Percentiles rank a stretch among this genome's conserved stretches.
Conservation (phyloP, 2,329 filamentous ascomycete species). For the Sporothrix phasma region DNA sequence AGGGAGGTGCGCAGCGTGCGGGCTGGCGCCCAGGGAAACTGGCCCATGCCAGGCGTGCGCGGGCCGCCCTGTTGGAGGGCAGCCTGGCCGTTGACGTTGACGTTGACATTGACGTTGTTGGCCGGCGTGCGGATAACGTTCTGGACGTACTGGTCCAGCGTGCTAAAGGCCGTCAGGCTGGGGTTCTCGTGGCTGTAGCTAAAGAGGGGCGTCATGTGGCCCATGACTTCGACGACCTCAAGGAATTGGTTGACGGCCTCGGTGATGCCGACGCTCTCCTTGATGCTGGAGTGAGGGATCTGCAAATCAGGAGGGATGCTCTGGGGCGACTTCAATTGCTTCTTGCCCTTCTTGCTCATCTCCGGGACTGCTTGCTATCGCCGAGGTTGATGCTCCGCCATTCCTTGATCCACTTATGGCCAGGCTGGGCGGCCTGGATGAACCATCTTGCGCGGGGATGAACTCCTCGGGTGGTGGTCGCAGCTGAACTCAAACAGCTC, state of each 20-base stretch:
- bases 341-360: conserved; percentile 59
- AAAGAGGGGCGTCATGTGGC: conserved; percentile 57
- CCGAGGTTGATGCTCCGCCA: conserved; percentile 50
- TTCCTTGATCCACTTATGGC: conserved; percentile 56
- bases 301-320: conserved; percentile 50
- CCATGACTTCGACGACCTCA: conserved; percentile 57
- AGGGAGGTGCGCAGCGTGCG: conserved; percentile 49
- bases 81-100: conserved; percentile 38
- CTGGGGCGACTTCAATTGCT: conserved; percentile 49
- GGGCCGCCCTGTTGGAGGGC: conserved; percentile 37
- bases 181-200: conserved; percentile 46
- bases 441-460: conserved; percentile 59
- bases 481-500: conserved; percentile 78
- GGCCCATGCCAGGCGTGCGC: conserved; percentile 44
- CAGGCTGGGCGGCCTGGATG: conserved; percentile 50
- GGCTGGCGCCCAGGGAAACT: conserved; percentile 51
- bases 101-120: conserved; percentile 34
- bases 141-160: conserved; percentile 50
- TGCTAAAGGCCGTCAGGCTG: conserved; percentile 44
- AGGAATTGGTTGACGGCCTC: conserved; percentile 54
- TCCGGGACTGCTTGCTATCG: conserved; percentile 53
- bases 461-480: conserved; percentile 71
- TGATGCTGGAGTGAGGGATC: conserved; percentile 49
- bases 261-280: conserved; percentile 48
- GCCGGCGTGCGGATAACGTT: conserved; percentile 33